Conservation (phyloP, 768 basidiomycete species). For the Suillus fuscotomentosus region DNA sequence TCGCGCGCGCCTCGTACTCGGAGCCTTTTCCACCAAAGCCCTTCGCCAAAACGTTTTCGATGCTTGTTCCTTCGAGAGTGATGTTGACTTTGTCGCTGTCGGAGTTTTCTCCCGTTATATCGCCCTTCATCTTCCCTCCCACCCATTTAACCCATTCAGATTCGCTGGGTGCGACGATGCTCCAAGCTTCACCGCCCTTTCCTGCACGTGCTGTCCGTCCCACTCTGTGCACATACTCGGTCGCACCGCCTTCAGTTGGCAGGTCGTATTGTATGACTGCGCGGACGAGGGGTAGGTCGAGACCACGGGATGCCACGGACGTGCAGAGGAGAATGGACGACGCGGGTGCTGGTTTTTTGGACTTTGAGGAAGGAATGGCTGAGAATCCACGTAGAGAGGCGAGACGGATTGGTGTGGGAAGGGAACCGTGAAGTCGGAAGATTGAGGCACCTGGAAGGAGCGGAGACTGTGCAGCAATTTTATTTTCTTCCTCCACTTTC, state of each 20-base stretch:
- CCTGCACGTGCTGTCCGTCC: slow-evolving; percentile 97
- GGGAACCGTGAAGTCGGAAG: slow-evolving; percentile 90
- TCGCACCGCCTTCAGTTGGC: slow-evolving; percentile 94
- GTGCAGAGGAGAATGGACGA: slow-evolving; percentile 89
- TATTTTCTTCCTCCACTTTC: slow-evolving; percentile 29
- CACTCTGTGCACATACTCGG: slow-evolving; percentile 95
- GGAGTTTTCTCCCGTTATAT: slow-evolving; percentile 24
- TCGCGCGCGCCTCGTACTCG: slow-evolving; percentile 88
- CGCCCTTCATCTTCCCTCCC: slow-evolving; percentile 73
- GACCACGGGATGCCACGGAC: slow-evolving; percentile 96
- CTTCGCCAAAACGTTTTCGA: slow-evolving; percentile 68
- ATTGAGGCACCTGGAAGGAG: slow-evolving; percentile 81
- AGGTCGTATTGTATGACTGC: slow-evolving; percentile 96
- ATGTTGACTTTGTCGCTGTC: slow-evolving; percentile 35
- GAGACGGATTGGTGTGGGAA: slow-evolving; percentile 77
- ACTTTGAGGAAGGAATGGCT: slow-evolving; percentile 33
- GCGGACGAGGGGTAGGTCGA: slow-evolving; percentile 92
- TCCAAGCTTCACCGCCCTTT: slow-evolving; percentile 94
- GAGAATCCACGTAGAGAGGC: slow-evolving; percentile 85
- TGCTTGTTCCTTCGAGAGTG: slow-evolving; percentile 54
- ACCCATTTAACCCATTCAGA: slow-evolving; percentile 90
- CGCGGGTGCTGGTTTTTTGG: slow-evolving; percentile 28
- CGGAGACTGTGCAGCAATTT: slow-evolving; percentile 60
- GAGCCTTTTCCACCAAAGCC: slow-evolving; percentile 85
- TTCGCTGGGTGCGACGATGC: slow-evolving; percentile 86